Evolutionary conservation across 495 filamentous ascomycete genomes (phyloP), one percentile per base, ranked within the genome.

Genomic region (Viridothelium virens): DNA sequence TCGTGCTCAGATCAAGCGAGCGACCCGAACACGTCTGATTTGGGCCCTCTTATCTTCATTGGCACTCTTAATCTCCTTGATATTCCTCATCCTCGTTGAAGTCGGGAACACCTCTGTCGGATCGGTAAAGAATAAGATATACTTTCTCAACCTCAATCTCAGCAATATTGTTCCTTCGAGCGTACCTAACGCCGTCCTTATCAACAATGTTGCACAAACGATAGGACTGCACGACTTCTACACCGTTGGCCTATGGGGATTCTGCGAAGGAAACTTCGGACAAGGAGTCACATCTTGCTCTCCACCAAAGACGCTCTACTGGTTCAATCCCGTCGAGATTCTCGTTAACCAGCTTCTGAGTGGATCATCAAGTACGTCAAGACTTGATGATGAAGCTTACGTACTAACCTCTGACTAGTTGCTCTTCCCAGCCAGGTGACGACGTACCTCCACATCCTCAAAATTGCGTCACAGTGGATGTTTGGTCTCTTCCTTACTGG

Each of bases 181-280:
- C 4, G 84, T 91, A 16, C 90, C 91, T 33, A 89, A 92, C 71
- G 87, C 86, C 36, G 78, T 78, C 4, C 79, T 96, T 12, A 89
- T 96, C 77, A 96, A 96, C 78, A 88, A 82, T 64, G 91, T 96
- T 66, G 92, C 92, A n/a, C 89, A 88, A 48, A 87, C 87, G 11
- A 82, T 97, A 61, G 92, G 92, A 6, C 79, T 96, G 18, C 90
- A 95, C 70, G 92, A 96, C 77, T 97, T 94, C 77, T 97, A 97
- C 74, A 87, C 90, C 71, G 91, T 96, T 44, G 92, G 92, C 4
- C 75, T 96, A 12, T 97, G 92, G 92, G 86, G 84, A 44, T 96
- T 87, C 74, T 97, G 92, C 71, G 89, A 93, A 77, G 92, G 92
- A 18, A 92, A 91, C 76, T 76, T 86, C 53, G 80, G 80, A 56